phyloP scores from a whole-genome alignment of 2,329 filamentous ascomycete genomes.

The Penicillium sp. region DNA sequence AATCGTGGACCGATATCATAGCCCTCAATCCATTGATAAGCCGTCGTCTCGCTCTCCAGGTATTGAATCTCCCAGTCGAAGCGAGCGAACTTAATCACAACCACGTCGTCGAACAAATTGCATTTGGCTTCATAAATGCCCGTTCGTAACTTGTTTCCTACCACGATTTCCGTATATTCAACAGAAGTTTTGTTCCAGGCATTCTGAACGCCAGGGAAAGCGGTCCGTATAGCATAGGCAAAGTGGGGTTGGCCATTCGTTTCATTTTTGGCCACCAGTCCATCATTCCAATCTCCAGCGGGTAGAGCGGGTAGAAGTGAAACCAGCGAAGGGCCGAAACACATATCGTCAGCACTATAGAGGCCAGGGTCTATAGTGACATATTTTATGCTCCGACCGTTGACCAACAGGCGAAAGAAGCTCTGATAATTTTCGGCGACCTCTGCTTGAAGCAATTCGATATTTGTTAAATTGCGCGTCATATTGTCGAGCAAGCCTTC shows the following conservation, averaged over 20 bases:
- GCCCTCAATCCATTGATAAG: not conserved
- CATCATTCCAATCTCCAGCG: conserved; percentile 33
- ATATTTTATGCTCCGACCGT: conserved; percentile 16
- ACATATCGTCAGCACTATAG: conserved; percentile 29
- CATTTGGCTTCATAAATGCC: not conserved
- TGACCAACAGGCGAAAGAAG: conserved; percentile 26
- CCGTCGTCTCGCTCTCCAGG: not conserved
- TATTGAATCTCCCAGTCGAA: not conserved
- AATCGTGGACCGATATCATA: not conserved
- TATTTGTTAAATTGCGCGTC: conserved; percentile 4
- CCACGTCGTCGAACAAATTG: not conserved
- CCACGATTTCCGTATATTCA: not conserved
- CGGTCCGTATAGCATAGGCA: conserved; percentile 10
- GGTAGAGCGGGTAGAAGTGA: conserved; percentile 23
- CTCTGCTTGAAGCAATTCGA: conserved; percentile 29
- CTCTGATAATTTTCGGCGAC: conserved; percentile 28
- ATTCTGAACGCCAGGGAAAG: not conserved
- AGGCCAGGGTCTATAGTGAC: conserved; percentile 27
- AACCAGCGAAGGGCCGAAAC: conserved; percentile 28
- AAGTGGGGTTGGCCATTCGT: conserved; percentile 22
- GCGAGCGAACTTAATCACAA: not conserved
- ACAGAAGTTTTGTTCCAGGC: not conserved
- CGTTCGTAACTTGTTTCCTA: not conserved
- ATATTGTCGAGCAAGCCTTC: too few species aligned
- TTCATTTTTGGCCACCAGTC: conserved; percentile 17